A percentile compares a stretch with the other conserved stretches of the same genome.
Conservation (phyloP, 1,284 basidiomycete genomes). For the Ceratobasidium sp. region DNA sequence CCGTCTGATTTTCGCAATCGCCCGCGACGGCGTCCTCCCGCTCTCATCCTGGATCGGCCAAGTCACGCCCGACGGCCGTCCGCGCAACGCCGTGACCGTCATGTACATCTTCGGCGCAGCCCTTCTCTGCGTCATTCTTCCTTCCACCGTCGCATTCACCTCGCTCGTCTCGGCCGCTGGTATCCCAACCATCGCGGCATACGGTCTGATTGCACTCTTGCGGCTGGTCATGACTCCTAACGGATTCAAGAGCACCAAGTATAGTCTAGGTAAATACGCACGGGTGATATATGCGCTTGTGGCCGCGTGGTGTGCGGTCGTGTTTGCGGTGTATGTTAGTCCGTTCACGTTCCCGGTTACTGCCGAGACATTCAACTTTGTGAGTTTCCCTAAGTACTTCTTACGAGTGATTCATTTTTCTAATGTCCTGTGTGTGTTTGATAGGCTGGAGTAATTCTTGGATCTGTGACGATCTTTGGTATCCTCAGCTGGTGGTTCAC, state of each 20-base stretch:
- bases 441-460: slow-evolving; percentile 82
- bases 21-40: slow-evolving; percentile 88
- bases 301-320: slow-evolving; percentile 75
- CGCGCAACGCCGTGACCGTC: slow-evolving; percentile 83
- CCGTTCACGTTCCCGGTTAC: slow-evolving; percentile 86
- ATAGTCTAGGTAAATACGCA: slow-evolving; percentile 74
- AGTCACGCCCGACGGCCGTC: slow-evolving; percentile 77
- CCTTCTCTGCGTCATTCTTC: slow-evolving; percentile 84
- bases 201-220: slow-evolving; percentile 79
- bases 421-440: neutral
- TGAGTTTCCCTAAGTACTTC: slow-evolving; percentile 58
- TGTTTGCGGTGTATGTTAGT: slow-evolving; percentile 81
- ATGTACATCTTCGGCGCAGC: slow-evolving; percentile 80
- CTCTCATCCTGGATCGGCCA: slow-evolving; percentile 82
- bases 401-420: neutral
- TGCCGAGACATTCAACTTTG: slow-evolving; percentile 82
- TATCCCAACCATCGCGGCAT: slow-evolving; percentile 84
- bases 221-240: slow-evolving; percentile 79
- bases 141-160: slow-evolving; percentile 87
- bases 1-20: slow-evolving; percentile 86
- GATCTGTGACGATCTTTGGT: slow-evolving; percentile 79
- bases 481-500: slow-evolving; percentile 80
- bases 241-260: slow-evolving; percentile 76
- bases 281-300: slow-evolving; percentile 77
- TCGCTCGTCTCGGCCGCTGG: slow-evolving; percentile 85